Evolutionary conservation across 2,329 filamentous ascomycete genomes (phyloP), one percentile per base, ranked within the genome.

Genomic region (Cadophora sp.): DNA sequence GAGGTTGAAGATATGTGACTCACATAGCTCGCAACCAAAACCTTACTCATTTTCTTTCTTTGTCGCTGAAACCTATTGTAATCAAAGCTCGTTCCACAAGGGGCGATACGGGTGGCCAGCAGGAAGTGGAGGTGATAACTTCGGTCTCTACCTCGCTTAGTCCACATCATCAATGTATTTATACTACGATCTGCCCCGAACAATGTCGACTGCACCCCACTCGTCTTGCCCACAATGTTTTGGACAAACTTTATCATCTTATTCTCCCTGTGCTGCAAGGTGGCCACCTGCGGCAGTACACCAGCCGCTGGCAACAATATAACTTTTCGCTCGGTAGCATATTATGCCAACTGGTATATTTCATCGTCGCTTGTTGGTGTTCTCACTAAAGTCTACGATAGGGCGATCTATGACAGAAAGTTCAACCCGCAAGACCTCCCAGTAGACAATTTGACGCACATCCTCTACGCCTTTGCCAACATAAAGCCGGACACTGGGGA

Each of bases 181-280:
- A 55, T 55, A 55, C 12, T 55, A 31, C 26, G 51, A 31, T 55
- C 22, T 55, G 26, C 53, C 53, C 29, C 29, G 29, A 56, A 55
- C 24, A 55, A 56, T 34, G 29, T 56, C 29, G 27, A 34, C 34
- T 34, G 16, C 11, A 56, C 27, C 46, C 19, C 53, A 34, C 29
- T 34, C 53, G 53, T 56, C 46, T 56, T 56, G 16, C 53, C 29
- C 27, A n/a, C 16, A n/a, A 56, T 56, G 27, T 56, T 56, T 56
- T 34, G 53, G 29, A 56, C 16, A 34, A 56, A 56, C 22, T 56
- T 56, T 56, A 3, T 56, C 16, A 56, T 56, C 19, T 31, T 34
- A 56, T 56, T 56, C 29, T 56, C 29, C 27, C 12, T 56, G 6
- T 56, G 12, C 34, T 56, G 16, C 16, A 55, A 55, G 26, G 26